These are phyloP conservation scores for Bruguiera gymnorhiza DNA, from an alignment of 345 rosid species.

Conservation along the genomic window DNA sequence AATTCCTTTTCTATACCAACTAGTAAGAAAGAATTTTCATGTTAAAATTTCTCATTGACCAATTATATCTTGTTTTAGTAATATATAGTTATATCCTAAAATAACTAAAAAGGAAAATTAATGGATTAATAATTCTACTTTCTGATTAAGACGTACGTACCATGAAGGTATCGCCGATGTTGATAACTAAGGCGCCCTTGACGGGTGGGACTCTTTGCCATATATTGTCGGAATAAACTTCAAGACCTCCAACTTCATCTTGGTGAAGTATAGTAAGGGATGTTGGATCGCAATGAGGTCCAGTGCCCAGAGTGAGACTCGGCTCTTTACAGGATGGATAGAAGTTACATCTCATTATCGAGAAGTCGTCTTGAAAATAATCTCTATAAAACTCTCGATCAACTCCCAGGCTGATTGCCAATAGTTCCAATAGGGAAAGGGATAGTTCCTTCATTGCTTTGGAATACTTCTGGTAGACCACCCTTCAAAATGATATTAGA, in stretches of 20 bases:
- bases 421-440: conserved; percentile 28
- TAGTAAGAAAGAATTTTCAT: no score
- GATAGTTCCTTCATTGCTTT: conserved; percentile 31
- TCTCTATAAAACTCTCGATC: conserved; percentile 29
- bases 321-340: conserved; percentile 51
- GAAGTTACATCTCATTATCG: conserved; percentile 46
- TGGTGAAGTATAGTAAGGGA: conserved; percentile 51
- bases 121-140: background rate
- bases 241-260: conserved; percentile 53
- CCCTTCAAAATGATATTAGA: conserved; percentile 14
- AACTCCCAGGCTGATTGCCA: conserved; percentile 42
- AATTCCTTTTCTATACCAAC: no score
- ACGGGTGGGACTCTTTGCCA: conserved; percentile 45
- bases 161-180: conserved; percentile 60
- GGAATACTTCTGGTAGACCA: conserved; percentile 33
- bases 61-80: no score
- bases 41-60: no score
- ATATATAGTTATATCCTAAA: no score
- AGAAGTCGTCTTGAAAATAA: conserved; percentile 36
- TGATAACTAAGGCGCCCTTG: conserved; percentile 46
- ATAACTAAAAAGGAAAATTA: no score
- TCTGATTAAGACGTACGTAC: conserved; percentile 17
- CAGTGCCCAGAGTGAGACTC: conserved; percentile 35
- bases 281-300: conserved; percentile 11
- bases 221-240: conserved; percentile 32